Base-by-base conservation (phyloP, 768 basidiomycete genomes). In the Amanita polypyramis region DNA sequence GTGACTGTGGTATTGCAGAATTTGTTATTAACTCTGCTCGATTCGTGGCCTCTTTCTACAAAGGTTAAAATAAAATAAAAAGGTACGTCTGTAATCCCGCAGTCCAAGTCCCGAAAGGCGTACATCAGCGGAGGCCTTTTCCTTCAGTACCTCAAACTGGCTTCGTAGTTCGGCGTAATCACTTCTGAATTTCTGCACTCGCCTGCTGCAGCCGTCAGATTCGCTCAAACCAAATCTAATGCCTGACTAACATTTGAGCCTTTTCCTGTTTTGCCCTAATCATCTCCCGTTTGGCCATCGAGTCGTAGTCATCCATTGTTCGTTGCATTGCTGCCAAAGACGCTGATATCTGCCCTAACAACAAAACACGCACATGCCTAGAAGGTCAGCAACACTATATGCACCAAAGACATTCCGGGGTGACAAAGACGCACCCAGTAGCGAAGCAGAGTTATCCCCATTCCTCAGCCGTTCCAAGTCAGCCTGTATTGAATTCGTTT, bases 181-280 rank as follows among this genome's bases (percentile, higher is more conserved):
- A 23, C 79, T 66, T 23, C 88, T 79, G 57, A 99, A 93, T 65
- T 91, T 93, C 57, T 89, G 86, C 2, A 95, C 87, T 19, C 95
- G 89, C 73, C 93, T 96, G 58, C 10, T 52, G 36, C 29, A 29
- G 37, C 51, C 20, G 52, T 52, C 21, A 25, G 29, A 37, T 17
- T 37, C 20, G 20, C 15, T 19, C 11, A 21, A 32, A 17, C 14
- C 11, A 10, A 23, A 25, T 29, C 21, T 12, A 33, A 49, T 19
- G 9, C 15, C 9, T 7, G 19, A 50, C 79, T 57, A 56, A 93
- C 89, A 86, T 84, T 60, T 86, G 76, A 0, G 94, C 96, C 68
- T 98, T 98, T 68, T 97, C 95, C 64, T 93, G 84, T 67, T 96
- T 98, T 38, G 88, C 82, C 56, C 88, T 91, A 45, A 98, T 93